Evolutionary conservation across 306 rosid species (phyloP), one percentile per base, ranked within the genome.

Genomic region (Corylus americana): DNA sequence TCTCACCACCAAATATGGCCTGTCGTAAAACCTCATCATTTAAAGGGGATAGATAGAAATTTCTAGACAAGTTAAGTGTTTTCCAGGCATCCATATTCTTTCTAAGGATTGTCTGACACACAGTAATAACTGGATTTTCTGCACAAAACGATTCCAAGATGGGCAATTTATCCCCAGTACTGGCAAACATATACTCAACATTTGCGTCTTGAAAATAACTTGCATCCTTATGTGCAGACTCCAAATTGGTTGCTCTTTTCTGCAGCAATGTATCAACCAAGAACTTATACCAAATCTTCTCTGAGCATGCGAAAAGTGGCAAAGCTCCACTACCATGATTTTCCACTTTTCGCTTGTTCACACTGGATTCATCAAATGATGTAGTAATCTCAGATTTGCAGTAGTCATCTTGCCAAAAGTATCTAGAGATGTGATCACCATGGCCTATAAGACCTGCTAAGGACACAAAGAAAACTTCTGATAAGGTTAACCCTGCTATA

Each of bases 391-490:
- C 78, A 61, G 76, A 51, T 42, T 86, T 82, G 10, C 53, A 55
- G 83, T 84, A 74, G 69, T 88, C 88, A 72, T 87, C 89, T 81
- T 84, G 92, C 82, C 89, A 83, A 76, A 92, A 84, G 88, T 83
- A 79, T 75, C 89, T 87, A 68, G 75, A 91, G 61, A 95, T 83
- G 82, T 82, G 97, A 84, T 95, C 97, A 58, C 98, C 92, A 31
- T 95, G 84, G 71, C 95, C 97, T 83, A 95, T 74, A 76, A 92
- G 92, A 85, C 94, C 98, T 67, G 90, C 88, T 76, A 95, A 84
- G 25, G 98, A 92, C 73, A 95, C 85, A 66, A 90, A 91, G 82
- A 95, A 92, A 75, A 88, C 81, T 85, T 95, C 98, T 4, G 97
- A 89, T 87, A 95, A 78, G 0, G 98, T 89, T 76, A 92, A 82